These are phyloP conservation scores for Candida anutae DNA, from an alignment of 1,139 yeast species.

Conservation along the genomic window DNA sequence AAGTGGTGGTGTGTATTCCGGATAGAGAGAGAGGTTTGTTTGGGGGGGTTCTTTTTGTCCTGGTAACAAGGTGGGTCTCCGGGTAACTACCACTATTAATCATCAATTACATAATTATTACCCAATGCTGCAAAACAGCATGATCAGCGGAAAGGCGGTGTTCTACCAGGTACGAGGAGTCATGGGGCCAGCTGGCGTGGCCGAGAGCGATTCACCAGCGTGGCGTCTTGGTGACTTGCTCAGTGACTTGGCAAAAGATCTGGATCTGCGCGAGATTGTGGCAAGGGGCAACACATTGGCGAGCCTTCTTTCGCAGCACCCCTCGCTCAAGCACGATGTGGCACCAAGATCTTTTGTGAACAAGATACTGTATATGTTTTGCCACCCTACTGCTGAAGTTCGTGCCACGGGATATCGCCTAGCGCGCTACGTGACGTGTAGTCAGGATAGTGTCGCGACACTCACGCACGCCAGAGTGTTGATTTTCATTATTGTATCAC, in stretches of 20 bases:
- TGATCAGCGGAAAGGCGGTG: too few species aligned
- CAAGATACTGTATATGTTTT: slow-evolving; percentile 53
- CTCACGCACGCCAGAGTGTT: slow-evolving; percentile 49
- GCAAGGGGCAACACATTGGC: slow-evolving; percentile 60
- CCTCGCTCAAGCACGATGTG: slow-evolving; percentile 58
- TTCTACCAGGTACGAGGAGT: too few species aligned
- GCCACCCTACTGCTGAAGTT: slow-evolving; percentile 53
- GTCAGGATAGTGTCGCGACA: slow-evolving; percentile 42
- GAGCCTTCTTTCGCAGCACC: slow-evolving; percentile 46
- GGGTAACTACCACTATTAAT: too few species aligned
- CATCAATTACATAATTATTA: too few species aligned
- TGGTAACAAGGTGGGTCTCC: too few species aligned
- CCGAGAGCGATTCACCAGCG: slow-evolving; percentile 29
- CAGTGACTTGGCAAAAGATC: slow-evolving; percentile 19
- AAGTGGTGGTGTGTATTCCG: too few species aligned
- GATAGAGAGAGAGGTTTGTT: too few species aligned
- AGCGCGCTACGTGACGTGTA: slow-evolving; percentile 55
- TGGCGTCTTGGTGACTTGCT: slow-evolving; percentile 31
- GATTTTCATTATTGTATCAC: slow-evolving; percentile 53
- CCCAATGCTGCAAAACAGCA: too few species aligned
- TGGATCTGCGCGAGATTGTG: slow-evolving; percentile 42
- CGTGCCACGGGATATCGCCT: slow-evolving; percentile 72
- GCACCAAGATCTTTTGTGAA: slow-evolving; percentile 54
- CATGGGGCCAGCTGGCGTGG: too few species aligned
- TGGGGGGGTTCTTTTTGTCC: too few species aligned